phyloP scores from a whole-genome alignment of 2,329 filamentous ascomycete genomes.

The Teratosphaeria epicoccoides region DNA sequence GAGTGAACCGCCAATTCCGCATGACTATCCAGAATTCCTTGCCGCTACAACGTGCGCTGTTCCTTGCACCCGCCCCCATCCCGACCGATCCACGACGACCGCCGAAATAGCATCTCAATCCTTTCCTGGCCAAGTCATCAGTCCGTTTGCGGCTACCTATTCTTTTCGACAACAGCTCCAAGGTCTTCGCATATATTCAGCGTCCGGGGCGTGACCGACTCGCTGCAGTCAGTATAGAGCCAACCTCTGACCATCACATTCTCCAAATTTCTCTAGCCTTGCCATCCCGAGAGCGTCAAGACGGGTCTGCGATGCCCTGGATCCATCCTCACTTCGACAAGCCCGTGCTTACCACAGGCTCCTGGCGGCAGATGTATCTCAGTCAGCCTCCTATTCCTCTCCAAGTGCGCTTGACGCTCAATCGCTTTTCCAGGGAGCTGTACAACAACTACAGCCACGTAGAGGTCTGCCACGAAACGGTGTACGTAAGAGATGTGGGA shows the following conservation, averaged over 20 bases:
- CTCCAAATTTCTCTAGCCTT: too few species aligned
- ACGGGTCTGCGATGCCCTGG: neutral
- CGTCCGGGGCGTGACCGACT: neutral
- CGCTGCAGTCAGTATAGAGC: too few species aligned
- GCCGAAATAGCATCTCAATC: too few species aligned
- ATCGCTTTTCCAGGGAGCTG: too few species aligned
- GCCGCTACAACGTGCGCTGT: neutral
- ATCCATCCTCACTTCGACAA: neutral
- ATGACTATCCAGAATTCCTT: neutral
- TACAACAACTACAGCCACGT: too few species aligned
- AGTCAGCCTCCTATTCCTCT: neutral
- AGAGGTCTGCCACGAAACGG: too few species aligned
- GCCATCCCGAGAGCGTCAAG: too few species aligned
- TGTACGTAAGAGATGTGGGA: too few species aligned
- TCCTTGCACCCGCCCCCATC: neutral
- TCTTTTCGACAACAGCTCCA: neutral
- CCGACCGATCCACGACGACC: neutral
- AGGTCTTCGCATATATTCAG: neutral
- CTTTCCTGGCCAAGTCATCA: too few species aligned
- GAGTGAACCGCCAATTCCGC: neutral
- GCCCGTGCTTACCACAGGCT: neutral
- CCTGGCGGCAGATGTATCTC: neutral
- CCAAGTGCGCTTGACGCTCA: neutral
- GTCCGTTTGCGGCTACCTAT: neutral
- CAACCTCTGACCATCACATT: too few species aligned